A percentile compares a stretch with the other conserved stretches of the same genome.
Conservation (phyloP, 805 yeast genomes). For the Saturnispora kantuleensis region DNA sequence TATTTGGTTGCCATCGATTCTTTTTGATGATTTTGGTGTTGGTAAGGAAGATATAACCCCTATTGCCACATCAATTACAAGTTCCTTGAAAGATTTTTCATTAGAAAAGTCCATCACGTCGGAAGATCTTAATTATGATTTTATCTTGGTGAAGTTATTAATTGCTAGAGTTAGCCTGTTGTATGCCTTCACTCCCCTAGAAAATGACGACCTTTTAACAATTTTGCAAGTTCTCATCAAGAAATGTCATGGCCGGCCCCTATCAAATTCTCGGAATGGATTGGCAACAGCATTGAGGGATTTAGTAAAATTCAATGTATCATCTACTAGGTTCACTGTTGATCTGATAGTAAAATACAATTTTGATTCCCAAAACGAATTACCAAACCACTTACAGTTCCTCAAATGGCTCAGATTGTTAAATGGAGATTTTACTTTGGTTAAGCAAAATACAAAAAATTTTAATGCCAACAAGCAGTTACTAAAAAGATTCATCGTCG, state of each 20-base stretch:
- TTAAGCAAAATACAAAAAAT: background rate
- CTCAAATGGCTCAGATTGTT: slow-evolving; percentile 5
- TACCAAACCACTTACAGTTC: slow-evolving; percentile 3
- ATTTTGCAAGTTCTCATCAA: slow-evolving; percentile 11
- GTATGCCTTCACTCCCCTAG: slow-evolving; percentile 15
- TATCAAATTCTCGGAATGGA: background rate
- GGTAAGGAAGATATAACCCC: background rate
- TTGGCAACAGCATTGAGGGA: background rate
- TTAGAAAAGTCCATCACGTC: background rate
- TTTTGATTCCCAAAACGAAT: background rate
- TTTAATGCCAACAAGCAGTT: background rate
- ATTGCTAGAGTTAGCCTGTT: slow-evolving; percentile 17
- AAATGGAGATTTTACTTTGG: background rate
- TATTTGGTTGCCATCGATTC: background rate
- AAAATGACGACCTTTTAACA: slow-evolving; percentile 16
- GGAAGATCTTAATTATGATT: background rate
- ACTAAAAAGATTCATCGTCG: slow-evolving; percentile 2
- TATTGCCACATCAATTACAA: background rate
- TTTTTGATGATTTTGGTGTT: background rate
- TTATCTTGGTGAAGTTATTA: slow-evolving; percentile 10
- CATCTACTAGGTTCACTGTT: background rate
- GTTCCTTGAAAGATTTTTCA: background rate
- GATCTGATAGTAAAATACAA: background rate
- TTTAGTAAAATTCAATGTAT: background rate
- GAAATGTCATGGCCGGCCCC: slow-evolving; percentile 10